Percentiles rank a stretch among this genome's conserved stretches.
Conservation (phyloP, 164 flowering plant genomes). For the Annona squamosa region DNA sequence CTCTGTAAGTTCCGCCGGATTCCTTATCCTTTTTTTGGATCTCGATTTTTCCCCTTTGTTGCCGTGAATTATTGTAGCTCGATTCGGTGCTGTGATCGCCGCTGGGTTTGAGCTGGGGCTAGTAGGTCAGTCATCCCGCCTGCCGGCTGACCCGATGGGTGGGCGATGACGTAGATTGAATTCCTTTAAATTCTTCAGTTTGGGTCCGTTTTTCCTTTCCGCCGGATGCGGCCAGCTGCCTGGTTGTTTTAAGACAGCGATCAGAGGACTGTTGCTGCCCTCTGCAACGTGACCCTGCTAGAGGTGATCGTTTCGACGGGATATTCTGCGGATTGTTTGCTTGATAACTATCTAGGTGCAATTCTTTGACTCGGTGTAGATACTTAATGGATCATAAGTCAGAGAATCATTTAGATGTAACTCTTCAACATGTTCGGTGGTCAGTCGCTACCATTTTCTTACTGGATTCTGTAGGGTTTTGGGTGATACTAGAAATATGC, state of each 20-base stretch:
- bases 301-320: too few relatives aligned
- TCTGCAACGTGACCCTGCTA: too few relatives aligned
- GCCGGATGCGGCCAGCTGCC: background rate
- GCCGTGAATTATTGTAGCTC: background rate
- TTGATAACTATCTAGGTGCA: too few relatives aligned
- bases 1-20: constrained; percentile 1
- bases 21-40: background rate
- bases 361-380: too few relatives aligned
- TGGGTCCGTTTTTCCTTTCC: background rate
- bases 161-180: background rate
- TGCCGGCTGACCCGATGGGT: background rate
- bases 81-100: background rate
- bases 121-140: background rate
- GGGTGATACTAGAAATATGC: too few relatives aligned
- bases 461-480: too few relatives aligned
- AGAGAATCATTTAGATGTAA: too few relatives aligned
- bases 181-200: background rate
- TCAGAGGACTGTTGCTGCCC: background rate
- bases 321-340: too few relatives aligned
- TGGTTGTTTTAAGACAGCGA: background rate
- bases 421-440: too few relatives aligned
- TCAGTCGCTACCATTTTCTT: too few relatives aligned
- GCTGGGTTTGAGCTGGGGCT: background rate
- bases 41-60: background rate
- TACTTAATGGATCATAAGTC: too few relatives aligned